A percentile compares a stretch with the other conserved stretches of the same genome.
Evolutionary conservation across 2,329 filamentous ascomycete species (phyloP).

Genomic region (Trichoderma lentiforme): DNA sequence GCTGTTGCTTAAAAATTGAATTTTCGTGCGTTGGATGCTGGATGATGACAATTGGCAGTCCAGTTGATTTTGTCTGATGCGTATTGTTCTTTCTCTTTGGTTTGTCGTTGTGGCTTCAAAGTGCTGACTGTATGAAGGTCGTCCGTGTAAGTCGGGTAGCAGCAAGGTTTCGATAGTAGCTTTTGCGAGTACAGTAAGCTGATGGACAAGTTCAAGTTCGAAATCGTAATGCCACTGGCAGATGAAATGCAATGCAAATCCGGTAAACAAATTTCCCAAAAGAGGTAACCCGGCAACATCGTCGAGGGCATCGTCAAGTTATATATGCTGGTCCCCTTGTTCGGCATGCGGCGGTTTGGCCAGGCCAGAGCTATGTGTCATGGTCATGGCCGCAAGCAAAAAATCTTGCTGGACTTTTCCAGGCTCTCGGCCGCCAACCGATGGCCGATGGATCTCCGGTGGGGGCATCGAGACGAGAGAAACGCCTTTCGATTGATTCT

Average conservation of each 20-base stretch:
- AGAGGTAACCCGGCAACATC: not conserved
- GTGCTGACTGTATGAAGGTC: not conserved
- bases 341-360: constrained; percentile 18
- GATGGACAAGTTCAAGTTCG: not conserved
- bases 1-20: not conserved
- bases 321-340: not conserved
- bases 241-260: not conserved
- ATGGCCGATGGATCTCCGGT: constrained; percentile 17
- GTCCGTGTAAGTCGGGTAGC: not conserved
- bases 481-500: constrained; percentile 16
- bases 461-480: not conserved
- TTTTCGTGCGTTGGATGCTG: not conserved
- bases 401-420: not conserved
- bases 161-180: constrained; percentile 9
- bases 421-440: constrained; percentile 10
- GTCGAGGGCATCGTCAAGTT: constrained; percentile 8
- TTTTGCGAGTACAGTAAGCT: constrained; percentile 11
- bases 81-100: not conserved
- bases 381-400: not conserved
- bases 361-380: constrained; percentile 15
- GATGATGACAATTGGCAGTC: not conserved
- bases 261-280: constrained; percentile 10
- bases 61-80: not conserved
- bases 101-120: not conserved
- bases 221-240: not conserved